Conservation (phyloP, 495 filamentous ascomycete genomes). For the Terfezia claveryi region DNA sequence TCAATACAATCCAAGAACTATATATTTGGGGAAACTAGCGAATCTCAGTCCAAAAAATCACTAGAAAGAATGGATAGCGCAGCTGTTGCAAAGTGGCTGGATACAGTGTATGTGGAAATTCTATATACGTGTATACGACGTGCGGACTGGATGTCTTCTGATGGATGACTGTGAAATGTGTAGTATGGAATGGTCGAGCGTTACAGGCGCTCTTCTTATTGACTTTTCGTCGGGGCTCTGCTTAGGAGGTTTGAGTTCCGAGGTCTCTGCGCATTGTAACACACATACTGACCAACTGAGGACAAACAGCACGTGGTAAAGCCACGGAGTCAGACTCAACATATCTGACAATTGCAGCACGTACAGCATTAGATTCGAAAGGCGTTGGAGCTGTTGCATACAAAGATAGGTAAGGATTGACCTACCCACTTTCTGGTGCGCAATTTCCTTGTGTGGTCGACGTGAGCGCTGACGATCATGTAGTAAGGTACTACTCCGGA, state of each 20-base stretch:
- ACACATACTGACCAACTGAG: background rate
- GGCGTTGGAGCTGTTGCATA: conserved; percentile 19
- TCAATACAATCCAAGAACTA: background rate
- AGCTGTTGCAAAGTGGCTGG: conserved; percentile 15
- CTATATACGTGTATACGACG: background rate
- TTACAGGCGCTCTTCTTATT: conserved; percentile 19
- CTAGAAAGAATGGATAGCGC: conserved; percentile 13
- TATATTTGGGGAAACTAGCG: background rate
- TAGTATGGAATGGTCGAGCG: conserved; percentile 18
- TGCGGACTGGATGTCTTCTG: background rate
- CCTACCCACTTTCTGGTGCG: background rate
- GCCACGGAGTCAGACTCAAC: conserved; percentile 19
- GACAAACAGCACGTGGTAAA: conserved; percentile 13
- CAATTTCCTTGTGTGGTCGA: too few relatives aligned
- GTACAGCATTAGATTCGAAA: conserved; percentile 13
- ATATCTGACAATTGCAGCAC: conserved; percentile 16
- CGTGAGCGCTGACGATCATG: background rate
- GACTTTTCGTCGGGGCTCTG: conserved; percentile 17
- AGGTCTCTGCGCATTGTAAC: background rate
- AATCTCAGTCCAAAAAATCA: background rate
- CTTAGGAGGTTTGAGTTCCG: conserved; percentile 12
- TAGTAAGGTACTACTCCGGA: conserved; percentile 16
- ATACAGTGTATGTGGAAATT: conserved; percentile 11
- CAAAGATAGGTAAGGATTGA: conserved; percentile 13
- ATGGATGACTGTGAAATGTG: background rate